These are phyloP conservation scores for Colletotrichum viniferum DNA, from an alignment of 2,329 filamentous ascomycete genomes.

Conservation along the genomic window DNA sequence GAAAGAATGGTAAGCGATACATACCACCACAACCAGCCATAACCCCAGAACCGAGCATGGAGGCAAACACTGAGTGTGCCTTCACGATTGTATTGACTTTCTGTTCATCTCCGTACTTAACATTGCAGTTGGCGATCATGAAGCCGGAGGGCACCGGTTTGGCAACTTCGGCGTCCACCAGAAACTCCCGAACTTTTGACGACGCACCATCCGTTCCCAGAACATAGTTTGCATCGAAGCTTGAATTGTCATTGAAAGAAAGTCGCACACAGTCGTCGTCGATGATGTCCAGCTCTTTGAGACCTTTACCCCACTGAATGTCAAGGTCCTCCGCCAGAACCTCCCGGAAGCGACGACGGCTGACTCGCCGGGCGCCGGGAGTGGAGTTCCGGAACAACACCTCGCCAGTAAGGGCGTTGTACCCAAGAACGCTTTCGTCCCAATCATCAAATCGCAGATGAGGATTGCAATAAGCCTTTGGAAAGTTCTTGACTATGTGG, in stretches of 20 bases:
- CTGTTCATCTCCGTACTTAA: slow-evolving; percentile 26
- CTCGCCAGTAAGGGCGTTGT: slow-evolving; percentile 39
- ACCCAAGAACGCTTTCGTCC: slow-evolving; percentile 34
- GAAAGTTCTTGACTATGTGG: slow-evolving; percentile 31
- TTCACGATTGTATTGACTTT: slow-evolving; percentile 30
- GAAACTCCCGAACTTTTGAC: slow-evolving; percentile 33
- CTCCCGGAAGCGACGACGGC: slow-evolving; percentile 34
- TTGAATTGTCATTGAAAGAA: slow-evolving; percentile 29
- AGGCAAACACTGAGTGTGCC: slow-evolving; percentile 33
- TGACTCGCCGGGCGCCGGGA: slow-evolving; percentile 37
- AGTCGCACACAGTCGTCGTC: slow-evolving; percentile 23
- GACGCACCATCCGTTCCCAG: slow-evolving; percentile 36
- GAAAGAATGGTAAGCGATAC: neutral
- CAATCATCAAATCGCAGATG: slow-evolving; percentile 32
- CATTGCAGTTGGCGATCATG: slow-evolving; percentile 33
- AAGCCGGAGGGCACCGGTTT: slow-evolving; percentile 28
- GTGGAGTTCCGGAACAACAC: slow-evolving; percentile 36
- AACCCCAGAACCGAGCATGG: slow-evolving; percentile 32
- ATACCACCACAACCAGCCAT: slow-evolving; percentile 34
- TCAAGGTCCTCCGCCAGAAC: slow-evolving; percentile 36
- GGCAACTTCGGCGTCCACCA: slow-evolving; percentile 30
- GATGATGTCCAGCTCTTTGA: neutral
- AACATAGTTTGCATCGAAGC: slow-evolving; percentile 28
- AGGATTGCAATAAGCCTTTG: slow-evolving; percentile 37
- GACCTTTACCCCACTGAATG: slow-evolving; percentile 33